These are phyloP conservation scores for Salix caprea DNA, from an alignment of 345 rosid genomes.

Conservation along the genomic window DNA sequence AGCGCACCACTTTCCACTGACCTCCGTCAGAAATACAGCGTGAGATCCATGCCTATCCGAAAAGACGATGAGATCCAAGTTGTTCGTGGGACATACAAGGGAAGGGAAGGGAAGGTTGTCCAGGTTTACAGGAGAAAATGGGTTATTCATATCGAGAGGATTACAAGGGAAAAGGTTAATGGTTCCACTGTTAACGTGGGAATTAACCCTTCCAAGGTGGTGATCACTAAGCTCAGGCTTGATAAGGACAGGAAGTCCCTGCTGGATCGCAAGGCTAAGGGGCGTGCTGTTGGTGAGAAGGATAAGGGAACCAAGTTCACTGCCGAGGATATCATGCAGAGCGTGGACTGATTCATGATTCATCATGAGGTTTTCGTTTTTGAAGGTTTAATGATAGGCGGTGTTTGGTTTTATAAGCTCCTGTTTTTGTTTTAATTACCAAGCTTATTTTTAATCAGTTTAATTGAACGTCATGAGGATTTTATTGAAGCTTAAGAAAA, in stretches of 20 bases:
- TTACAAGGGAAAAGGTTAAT: constrained; percentile 74
- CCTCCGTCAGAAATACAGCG: constrained; percentile 73
- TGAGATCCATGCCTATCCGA: constrained; percentile 73
- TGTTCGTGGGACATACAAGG: constrained; percentile 76
- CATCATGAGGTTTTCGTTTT: no score
- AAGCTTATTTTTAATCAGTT: no score
- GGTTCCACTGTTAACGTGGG: constrained; percentile 81
- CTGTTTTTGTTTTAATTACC: no score
- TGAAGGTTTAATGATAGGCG: no score
- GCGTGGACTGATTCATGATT: constrained; percentile 34
- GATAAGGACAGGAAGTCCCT: constrained; percentile 72
- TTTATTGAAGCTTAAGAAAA: no score
- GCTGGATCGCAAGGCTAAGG: constrained; percentile 72
- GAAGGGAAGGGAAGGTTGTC: constrained; percentile 76
- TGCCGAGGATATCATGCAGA: constrained; percentile 78
- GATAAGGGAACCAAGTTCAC: constrained; percentile 78
- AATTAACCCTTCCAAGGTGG: constrained; percentile 62
- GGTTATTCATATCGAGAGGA: constrained; percentile 82
- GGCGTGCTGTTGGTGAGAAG: constrained; percentile 70
- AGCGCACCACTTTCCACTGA: constrained; percentile 65
- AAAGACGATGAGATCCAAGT: constrained; percentile 83
- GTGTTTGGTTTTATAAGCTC: no score
- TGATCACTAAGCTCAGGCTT: constrained; percentile 67
- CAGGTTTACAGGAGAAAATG: constrained; percentile 78
- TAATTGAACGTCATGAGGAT: no score